Conservation (phyloP, 352 stramenopile species). For the Thraustotheca clavata region DNA sequence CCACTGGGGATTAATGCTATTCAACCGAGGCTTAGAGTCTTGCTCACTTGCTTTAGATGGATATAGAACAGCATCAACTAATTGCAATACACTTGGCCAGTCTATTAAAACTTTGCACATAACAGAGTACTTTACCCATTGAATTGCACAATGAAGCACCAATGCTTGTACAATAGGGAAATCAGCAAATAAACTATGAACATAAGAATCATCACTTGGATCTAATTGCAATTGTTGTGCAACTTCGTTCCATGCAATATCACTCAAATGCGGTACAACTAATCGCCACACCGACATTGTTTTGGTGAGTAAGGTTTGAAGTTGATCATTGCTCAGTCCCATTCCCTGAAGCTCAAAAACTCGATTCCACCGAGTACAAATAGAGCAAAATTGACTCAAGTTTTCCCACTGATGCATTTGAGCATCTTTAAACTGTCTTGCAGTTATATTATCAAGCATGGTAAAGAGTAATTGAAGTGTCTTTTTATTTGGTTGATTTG, state of each 20-base stretch:
- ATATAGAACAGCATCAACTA: background rate
- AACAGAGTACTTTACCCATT: background rate
- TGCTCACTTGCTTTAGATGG: background rate
- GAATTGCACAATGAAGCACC: background rate
- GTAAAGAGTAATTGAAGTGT: slow-evolving; percentile 36
- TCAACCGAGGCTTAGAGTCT: background rate
- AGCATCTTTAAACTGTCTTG: slow-evolving; percentile 28
- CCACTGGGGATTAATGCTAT: background rate
- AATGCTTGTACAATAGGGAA: background rate
- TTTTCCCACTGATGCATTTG: slow-evolving; percentile 62
- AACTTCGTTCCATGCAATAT: background rate
- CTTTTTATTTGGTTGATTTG: slow-evolving; percentile 25
- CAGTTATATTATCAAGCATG: slow-evolving; percentile 35
- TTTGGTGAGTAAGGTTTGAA: background rate
- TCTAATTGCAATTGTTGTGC: background rate
- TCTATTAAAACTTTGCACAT: background rate
- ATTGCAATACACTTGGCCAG: background rate
- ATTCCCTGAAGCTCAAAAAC: too few relatives aligned
- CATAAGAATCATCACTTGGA: background rate
- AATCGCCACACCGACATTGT: background rate
- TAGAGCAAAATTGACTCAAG: slow-evolving; percentile 56
- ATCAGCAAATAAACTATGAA: background rate
- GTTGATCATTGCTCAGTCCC: background rate
- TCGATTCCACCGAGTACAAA: slow-evolving; percentile 22
- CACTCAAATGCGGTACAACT: background rate